A percentile compares a stretch with the other conserved stretches of the same genome.
phyloP scores from a whole-genome alignment of 164 flowering plant genomes.

The Magnolia kwangsiensis region DNA sequence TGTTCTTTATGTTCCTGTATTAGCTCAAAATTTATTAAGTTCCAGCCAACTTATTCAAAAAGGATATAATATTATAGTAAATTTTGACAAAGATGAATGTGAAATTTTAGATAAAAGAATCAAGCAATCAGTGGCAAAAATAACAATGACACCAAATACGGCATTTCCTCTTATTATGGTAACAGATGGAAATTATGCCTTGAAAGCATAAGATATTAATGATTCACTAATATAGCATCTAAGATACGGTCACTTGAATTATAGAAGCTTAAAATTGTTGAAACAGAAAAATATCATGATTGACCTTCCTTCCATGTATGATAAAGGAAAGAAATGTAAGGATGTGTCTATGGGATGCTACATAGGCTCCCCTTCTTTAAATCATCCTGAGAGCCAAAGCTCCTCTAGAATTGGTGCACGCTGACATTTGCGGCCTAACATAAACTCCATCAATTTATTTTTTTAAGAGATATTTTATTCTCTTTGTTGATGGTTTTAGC shows the following conservation, averaged over 20 bases:
- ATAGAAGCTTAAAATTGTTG: neutral
- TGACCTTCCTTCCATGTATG: neutral
- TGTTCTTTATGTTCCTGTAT: neutral
- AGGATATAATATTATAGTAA: neutral
- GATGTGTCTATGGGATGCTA: slow-evolving; percentile 7
- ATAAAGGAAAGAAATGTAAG: slow-evolving; percentile 6
- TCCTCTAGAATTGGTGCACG: slow-evolving; percentile 14
- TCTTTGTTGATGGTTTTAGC: too few relatives aligned
- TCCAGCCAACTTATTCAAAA: neutral
- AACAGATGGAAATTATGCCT: neutral
- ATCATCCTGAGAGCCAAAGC: slow-evolving; percentile 10
- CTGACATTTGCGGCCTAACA: too few relatives aligned
- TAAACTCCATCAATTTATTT: too few relatives aligned
- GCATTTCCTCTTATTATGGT: slow-evolving; percentile 8
- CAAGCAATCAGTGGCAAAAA: neutral
- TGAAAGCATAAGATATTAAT: neutral
- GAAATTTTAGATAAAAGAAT: neutral
- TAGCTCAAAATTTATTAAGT: neutral
- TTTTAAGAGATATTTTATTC: too few relatives aligned
- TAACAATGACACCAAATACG: slow-evolving; percentile 3
- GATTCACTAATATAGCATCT: slow-evolving; percentile 6
- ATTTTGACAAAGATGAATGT: neutral
- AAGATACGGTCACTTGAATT: neutral
- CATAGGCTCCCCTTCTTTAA: slow-evolving; percentile 14
- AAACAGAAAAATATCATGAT: neutral